A percentile compares a stretch with the other conserved stretches of the same genome.
Evolutionary conservation across 2,329 filamentous ascomycete genomes (phyloP).

Genomic region (Moelleriella libera): DNA sequence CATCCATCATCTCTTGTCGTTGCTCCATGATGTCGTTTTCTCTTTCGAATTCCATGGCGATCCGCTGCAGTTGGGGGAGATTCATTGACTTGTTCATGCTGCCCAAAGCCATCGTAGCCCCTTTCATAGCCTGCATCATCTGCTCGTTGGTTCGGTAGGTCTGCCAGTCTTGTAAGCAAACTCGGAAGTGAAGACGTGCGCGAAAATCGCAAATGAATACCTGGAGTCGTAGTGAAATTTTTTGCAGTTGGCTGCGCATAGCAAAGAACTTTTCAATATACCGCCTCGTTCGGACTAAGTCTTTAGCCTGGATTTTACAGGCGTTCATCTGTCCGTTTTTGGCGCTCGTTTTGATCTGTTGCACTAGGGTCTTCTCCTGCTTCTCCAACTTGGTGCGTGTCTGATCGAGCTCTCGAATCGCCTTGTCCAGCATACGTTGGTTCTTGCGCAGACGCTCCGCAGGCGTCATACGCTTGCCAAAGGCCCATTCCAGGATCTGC

Average conservation of each 20-base stretch:
- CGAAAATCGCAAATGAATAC: slow-evolving; percentile 26
- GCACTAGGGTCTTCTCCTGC: slow-evolving; percentile 92
- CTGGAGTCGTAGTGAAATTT: slow-evolving; percentile 89
- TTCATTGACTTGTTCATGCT: slow-evolving; percentile 99
- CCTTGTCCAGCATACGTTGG: slow-evolving; percentile 92
- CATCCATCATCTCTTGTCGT: slow-evolving; percentile 98
- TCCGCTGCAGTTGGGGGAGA: slow-evolving; percentile 82
- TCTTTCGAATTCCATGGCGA: slow-evolving; percentile 97
- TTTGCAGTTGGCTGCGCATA: slow-evolving; percentile 94
- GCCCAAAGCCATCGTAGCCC: slow-evolving; percentile 78
- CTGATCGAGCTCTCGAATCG: slow-evolving; percentile 88
- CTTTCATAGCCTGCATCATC: slow-evolving; percentile 99
- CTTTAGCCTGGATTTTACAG: slow-evolving; percentile 95
- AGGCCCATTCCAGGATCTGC: slow-evolving; percentile 96
- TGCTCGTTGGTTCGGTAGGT: slow-evolving; percentile 97
- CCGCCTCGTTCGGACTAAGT: slow-evolving; percentile 80
- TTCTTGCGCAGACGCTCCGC: slow-evolving; percentile 85
- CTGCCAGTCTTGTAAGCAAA: slow-evolving; percentile 26
- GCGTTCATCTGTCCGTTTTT: slow-evolving; percentile 98
- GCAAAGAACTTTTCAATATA: slow-evolving; percentile 98
- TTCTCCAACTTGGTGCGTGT: slow-evolving; percentile 94
- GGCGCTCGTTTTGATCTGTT: slow-evolving; percentile 95
- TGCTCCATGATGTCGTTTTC: slow-evolving; percentile 99
- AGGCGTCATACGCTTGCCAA: slow-evolving; percentile 97
- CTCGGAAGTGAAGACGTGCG: background rate